Evolutionary conservation across 2,329 filamentous ascomycete genomes (phyloP).

Genomic region (Colletotrichum truncatum): DNA sequence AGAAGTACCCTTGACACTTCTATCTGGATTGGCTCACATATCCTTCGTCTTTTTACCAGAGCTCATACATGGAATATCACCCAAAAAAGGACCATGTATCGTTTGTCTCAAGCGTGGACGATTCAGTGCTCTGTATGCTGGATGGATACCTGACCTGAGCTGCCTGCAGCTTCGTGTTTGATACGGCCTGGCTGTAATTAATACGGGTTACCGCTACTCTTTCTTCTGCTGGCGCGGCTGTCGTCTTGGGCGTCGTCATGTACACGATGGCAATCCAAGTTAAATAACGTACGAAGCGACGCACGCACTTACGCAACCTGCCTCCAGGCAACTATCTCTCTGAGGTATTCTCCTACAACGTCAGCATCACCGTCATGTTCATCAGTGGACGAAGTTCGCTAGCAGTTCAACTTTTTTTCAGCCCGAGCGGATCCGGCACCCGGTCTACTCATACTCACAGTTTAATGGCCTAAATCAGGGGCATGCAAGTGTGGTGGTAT

Average conservation of each 20-base stretch:
- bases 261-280: background rate
- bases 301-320: constrained; percentile 9
- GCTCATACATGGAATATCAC: background rate
- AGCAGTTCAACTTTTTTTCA: too few relatives aligned
- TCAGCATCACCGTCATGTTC: background rate
- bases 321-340: background rate
- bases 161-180: background rate
- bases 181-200: background rate
- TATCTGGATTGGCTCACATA: background rate
- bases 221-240: background rate
- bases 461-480: constrained; percentile 17
- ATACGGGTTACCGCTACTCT: background rate
- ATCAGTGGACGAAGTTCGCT: background rate
- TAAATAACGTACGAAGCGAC: constrained; percentile 11
- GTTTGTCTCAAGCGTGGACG: background rate
- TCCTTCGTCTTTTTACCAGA: background rate
- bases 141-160: background rate
- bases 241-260: background rate
- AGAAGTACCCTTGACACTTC: constrained; percentile 8
- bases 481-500: constrained; percentile 26
- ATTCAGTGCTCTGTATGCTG: background rate
- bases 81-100: background rate
- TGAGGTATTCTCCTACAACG: background rate
- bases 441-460: constrained; percentile 7
- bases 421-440: background rate